Conservation (phyloP, 139 green algal species). For the Coccomyxa sp. region DNA sequence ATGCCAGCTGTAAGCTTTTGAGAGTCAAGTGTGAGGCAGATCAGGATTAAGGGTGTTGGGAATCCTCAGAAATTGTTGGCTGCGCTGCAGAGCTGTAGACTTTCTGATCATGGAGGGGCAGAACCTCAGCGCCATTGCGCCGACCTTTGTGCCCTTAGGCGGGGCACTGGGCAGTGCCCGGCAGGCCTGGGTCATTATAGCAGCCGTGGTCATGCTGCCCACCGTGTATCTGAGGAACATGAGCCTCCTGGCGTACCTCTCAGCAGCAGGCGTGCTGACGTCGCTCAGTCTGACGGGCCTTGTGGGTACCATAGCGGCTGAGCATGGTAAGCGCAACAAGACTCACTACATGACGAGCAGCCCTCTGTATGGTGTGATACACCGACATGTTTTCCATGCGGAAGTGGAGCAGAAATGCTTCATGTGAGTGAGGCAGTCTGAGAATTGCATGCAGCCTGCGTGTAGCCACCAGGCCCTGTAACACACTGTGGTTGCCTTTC, state of each 20-base stretch:
- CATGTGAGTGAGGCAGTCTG: too few relatives aligned
- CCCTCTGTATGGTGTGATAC: too few relatives aligned
- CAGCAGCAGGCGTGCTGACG: conserved; percentile 24
- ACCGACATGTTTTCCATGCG: too few relatives aligned
- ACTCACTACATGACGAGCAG: too few relatives aligned
- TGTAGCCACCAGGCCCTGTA: background rate
- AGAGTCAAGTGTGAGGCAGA: background rate
- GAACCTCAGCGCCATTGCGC: conserved; percentile 23
- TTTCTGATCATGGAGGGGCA: conserved; percentile 19
- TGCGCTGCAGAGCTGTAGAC: conserved; percentile 19
- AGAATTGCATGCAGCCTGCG: background rate
- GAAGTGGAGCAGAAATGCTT: too few relatives aligned
- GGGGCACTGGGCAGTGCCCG: background rate
- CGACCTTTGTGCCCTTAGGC: conserved; percentile 13
- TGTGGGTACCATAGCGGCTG: background rate
- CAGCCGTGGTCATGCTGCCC: conserved; percentile 25
- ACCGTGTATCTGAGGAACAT: conserved; percentile 36
- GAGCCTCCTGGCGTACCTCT: conserved; percentile 30
- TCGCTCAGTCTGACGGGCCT: conserved; percentile 10
- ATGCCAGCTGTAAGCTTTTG: background rate
- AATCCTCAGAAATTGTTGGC: conserved; percentile 32
- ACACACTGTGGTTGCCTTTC: background rate
- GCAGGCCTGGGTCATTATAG: conserved; percentile 6
- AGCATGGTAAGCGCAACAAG: too few relatives aligned
- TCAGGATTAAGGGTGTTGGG: conserved; percentile 15